Evolutionary conservation across 129 eudicot species (phyloP), one percentile per base, ranked within the genome.

Genomic region (Deinandra increscens): DNA sequence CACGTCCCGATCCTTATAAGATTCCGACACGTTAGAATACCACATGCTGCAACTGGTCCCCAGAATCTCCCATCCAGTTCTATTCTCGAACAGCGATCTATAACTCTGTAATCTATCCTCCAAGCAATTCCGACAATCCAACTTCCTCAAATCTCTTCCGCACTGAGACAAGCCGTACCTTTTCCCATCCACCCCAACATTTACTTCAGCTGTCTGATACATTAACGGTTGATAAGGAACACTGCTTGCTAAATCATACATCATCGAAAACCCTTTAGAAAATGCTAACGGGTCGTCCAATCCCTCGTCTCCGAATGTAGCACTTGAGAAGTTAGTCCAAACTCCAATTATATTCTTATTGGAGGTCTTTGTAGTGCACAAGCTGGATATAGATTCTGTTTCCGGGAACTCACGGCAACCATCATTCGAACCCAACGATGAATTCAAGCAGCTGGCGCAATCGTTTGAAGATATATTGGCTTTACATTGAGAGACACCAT

Each of bases 41-140:
- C 81, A 63, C 77, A 78, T 70, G 50, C 72, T 71, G 13, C 77
- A 78, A 64, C 68, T 46, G 12, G 8, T 9, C 64, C 81, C 77
- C 8, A 50, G 9, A 64, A 71, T 64, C 55, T 54, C 55, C 77
- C 69, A 71, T 42, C 73, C 56, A 0, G 73, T 78, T 56, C 56
- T 18, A 0, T 71, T 71, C 62, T n/a, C 19, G 12, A 66, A 13
- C 6, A 13, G 4, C 4, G 62, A 34, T 73, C 69, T 9, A 46
- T 12, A 18, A 0, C 2, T 5, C 4, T 6, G 43, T 36, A 75
- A 11, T 44, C 51, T n/a, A 13, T 56, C 68, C 46, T 54, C 78
- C 73, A 78, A 64, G 73, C 82, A 71, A 34, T 78, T 55, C 36
- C 4, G 33, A 64, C 82, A 78, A 20, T 64, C 9, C 18, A 53